Conservation (phyloP, 305 asterid genomes). For the Fraxinus ornus region DNA sequence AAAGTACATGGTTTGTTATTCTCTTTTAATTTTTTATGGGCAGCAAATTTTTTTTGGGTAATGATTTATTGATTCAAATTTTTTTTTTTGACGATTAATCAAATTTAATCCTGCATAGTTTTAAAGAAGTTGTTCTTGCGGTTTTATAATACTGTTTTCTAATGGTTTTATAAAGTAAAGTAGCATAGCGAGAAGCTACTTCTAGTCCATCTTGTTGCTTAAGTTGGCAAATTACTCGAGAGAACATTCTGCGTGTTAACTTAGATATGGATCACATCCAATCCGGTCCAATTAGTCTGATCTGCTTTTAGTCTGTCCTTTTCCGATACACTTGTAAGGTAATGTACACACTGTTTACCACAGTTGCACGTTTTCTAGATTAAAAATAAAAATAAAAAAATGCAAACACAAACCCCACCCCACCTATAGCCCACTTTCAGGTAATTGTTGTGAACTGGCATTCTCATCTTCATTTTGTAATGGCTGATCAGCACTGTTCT, state of each 20-base stretch:
- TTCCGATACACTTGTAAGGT: background rate
- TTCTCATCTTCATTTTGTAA: background rate
- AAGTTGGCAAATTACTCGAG: background rate
- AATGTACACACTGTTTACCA: background rate
- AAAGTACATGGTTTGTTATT: background rate
- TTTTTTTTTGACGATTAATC: background rate
- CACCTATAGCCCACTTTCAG: background rate
- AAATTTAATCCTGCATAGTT: background rate
- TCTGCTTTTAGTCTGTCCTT: background rate
- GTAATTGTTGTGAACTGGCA: background rate
- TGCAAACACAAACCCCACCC: background rate
- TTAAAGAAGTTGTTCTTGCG: background rate
- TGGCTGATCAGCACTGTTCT: background rate
- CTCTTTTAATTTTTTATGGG: background rate
- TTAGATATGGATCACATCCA: background rate
- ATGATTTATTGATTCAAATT: background rate
- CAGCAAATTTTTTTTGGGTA: background rate
- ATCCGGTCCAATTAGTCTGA: background rate
- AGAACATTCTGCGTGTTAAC: background rate
- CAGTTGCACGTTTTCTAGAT: background rate
- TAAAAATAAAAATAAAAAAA: background rate
- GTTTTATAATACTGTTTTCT: background rate
- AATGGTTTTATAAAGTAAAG: background rate
- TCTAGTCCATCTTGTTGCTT: background rate
- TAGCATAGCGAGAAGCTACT: background rate